Evolutionary conservation across 2,329 filamentous ascomycete species (phyloP), one percentile per base, ranked within the genome.

Genomic region (Fusarium metavorans): DNA sequence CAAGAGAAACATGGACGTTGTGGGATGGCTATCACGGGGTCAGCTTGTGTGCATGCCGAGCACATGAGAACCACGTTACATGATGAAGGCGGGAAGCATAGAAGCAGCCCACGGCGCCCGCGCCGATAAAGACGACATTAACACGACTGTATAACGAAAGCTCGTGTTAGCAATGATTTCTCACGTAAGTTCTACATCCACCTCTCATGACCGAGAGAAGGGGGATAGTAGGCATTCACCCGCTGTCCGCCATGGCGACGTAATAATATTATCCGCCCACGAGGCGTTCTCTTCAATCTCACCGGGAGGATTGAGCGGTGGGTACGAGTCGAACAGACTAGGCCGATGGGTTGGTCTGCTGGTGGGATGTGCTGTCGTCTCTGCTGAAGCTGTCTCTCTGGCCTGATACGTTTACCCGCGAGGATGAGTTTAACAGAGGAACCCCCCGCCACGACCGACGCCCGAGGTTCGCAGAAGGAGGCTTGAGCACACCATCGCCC

Each of bases 81-180:
- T 89, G 85, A 75, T 93, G 91, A 18, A 94, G 86, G 25, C 92
- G 87, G 8, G 92, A 93, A 56, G 91, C 92, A 77, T 93, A 94
- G 84, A 94, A 94, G 65, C 91, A 92, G 65, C 92, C 92, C 48
- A 94, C 91, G 70, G 92, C 92, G 74, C 92, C 92, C 25, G 92
- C 92, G 79, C 92, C 92, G 68, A 93, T 88, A 75, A 94, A 91
- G 66, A 93, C 87, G 66, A 93, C 84, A 73, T 91, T 87, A 30
- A 87, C 83, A 56, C 78, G 78, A 60, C 76, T 77, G 20, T 30
- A 57, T 27, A 11, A 37, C 13, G 39, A 23, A 25, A 45, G 8
- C 27, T 20, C 16, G 54, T 34, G 69, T 78, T 65, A 73, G 77
- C 48, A 20, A 32, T 39, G 18, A 23, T 20, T 30, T 35, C 39